Evolutionary conservation across 2,329 filamentous ascomycete genomes (phyloP), one percentile per base, ranked within the genome.

Genomic region (Fusarium abutilonis): DNA sequence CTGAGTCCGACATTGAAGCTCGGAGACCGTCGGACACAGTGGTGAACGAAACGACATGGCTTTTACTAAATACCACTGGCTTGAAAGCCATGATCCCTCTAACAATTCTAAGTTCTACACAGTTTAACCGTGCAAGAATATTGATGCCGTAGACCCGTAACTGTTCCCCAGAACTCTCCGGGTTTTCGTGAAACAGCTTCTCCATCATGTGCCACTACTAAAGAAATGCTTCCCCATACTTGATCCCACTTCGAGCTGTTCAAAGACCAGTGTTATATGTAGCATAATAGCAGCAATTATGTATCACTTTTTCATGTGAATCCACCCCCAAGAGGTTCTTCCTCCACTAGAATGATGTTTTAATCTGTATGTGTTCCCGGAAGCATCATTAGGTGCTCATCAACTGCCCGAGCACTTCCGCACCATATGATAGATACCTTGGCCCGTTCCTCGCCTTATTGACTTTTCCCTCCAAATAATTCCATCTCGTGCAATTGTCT

Each of bases 381-480:
- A 62, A 63, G 44, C 63, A 55, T 63, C 60, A 57, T 58, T 57
- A 57, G 52, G 36, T 63, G 45, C 32, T 60, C 56, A 44, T 61
- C 51, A 60, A 64, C 65, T 52, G 53, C 39, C 56, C 55, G 55
- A 65, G 63, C 67, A 56, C 57, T 67, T 60, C 67, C 67, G 67
- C 53, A 52, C 55, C 60, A 62, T 52, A 63, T 50, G 41, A 40
- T 48, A 29, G 39, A 15, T 13, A 40, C 43, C 42, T 15, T 41
- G 28, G 36, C 39, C 58, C 31, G 34, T 51, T 54, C 51, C 57
- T 64, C 42, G 6, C 31, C 5, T 14, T 5, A 8, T 31, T 28
- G 49, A 47, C 60, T 63, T 46, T 29, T 52, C 32, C 41, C 40
- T 40, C 53, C 58, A 53, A 48, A 28, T 56, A 63, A 38, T 63